These are phyloP conservation scores for Podaxis sp. DNA, from an alignment of 768 basidiomycete genomes.

Conservation along the genomic window DNA sequence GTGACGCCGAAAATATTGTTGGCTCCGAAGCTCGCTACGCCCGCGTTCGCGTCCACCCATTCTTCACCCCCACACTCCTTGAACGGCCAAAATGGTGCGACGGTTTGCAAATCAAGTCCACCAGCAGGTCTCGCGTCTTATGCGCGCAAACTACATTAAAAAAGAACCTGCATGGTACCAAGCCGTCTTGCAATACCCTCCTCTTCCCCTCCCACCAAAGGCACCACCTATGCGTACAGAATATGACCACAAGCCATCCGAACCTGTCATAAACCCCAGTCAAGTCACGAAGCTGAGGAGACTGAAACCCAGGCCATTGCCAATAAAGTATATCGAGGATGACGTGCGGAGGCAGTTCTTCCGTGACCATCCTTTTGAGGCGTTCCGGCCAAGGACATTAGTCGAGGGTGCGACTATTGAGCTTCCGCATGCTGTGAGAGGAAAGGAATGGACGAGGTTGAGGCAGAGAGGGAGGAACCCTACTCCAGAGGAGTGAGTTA, in stretches of 20 bases:
- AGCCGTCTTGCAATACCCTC: slow-evolving; percentile 86
- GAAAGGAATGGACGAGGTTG: slow-evolving; percentile 73
- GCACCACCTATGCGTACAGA: slow-evolving; percentile 57
- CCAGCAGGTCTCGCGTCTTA: slow-evolving; percentile 79
- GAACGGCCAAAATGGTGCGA: slow-evolving; percentile 56
- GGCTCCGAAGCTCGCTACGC: not conserved
- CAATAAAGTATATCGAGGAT: slow-evolving; percentile 82
- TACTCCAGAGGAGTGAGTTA: slow-evolving; percentile 82
- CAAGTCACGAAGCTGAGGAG: slow-evolving; percentile 20
- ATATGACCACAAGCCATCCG: slow-evolving; percentile 45
- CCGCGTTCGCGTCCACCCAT: slow-evolving; percentile 1
- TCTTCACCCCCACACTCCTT: not conserved
- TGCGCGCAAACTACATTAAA: slow-evolving; percentile 62
- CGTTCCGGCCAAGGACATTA: slow-evolving; percentile 76
- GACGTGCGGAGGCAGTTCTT: slow-evolving; percentile 88
- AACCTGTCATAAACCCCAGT: slow-evolving; percentile 15
- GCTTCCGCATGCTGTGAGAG: slow-evolving; percentile 55
- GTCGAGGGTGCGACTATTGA: slow-evolving; percentile 68
- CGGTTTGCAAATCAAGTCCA: slow-evolving; percentile 87
- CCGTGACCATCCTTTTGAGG: slow-evolving; percentile 94
- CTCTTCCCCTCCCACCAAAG: slow-evolving; percentile 80
- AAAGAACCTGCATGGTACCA: slow-evolving; percentile 80
- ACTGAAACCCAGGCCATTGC: slow-evolving; percentile 37
- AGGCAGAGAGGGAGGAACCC: slow-evolving; percentile 83
- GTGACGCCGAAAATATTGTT: slow-evolving; percentile 12